Evolutionary conservation across 228 moss, liverwort and hornwort species (phyloP), one percentile per base, ranked within the genome.

Genomic region (Sphagnum fallax): DNA sequence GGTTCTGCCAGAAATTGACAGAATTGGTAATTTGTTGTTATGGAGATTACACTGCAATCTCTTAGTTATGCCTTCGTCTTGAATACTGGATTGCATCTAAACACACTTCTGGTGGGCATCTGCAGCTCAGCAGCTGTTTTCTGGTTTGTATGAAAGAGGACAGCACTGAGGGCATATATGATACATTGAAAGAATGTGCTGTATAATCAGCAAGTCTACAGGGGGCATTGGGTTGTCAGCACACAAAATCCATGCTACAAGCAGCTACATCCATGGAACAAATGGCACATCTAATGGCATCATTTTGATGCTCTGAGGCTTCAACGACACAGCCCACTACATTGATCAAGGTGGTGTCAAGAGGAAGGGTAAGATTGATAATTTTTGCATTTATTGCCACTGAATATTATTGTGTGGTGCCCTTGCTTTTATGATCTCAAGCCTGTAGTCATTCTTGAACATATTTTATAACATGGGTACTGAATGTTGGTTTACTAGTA

Each of bases 91-190:
- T 32, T 32, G 32, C 32, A 32, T 32, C 32, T 32, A 32, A 32
- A 32, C 32, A 32, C 67, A 11, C 11, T 10, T 67, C 15, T 50
- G 7, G 10, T 49, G 8, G 67, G 8, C 8, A 10, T 67, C 50
- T 68, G 68, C 68, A 68, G 68, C 68, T 68, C 52, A 68, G 68
- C 51, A 68, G 68, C 68, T 68, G 68, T 52, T 68, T 68, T 53
- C 51, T 68, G 6, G 47, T 68, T 13, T 68, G 68, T 53, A 68
- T 68, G 68, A 68, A 68, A 52, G 53, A 68, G 6, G 68, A 68
- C 68, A 68, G 68, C 50, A 68, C 55, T 47, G 68, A 68, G 55
- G 68, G 68, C 6, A 68, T 68, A 52, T 68, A 68, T 68, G 53
- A 68, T 52, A 68, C 68, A 52, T 53, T 68, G 6, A 68, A 68